phyloP scores from a whole-genome alignment of 2,329 filamentous ascomycete species.

The Passalora sequoiae region DNA sequence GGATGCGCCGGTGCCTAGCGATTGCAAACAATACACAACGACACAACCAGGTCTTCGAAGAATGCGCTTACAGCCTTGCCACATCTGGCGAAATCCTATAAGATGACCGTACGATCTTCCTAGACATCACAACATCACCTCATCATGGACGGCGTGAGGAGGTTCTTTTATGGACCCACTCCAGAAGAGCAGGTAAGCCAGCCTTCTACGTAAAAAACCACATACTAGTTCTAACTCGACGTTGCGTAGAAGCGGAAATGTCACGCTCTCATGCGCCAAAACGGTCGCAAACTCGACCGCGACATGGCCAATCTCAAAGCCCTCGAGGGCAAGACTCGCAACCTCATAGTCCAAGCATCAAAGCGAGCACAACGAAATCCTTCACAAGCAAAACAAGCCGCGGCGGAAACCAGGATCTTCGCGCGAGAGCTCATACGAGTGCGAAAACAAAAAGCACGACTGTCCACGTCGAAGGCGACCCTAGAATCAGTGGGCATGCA shows the following conservation, averaged over 20 bases:
- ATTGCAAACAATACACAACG: too few relatives aligned
- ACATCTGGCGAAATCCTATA: background rate
- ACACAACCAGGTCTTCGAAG: background rate
- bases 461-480: slow-evolving; percentile 85
- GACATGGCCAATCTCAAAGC: slow-evolving; percentile 75
- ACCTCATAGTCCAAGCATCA: slow-evolving; percentile 76
- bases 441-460: slow-evolving; percentile 66
- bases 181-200: slow-evolving; percentile 78
- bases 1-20: too few relatives aligned
- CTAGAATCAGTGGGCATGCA: slow-evolving; percentile 93
- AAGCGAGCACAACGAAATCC: slow-evolving; percentile 76
- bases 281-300: slow-evolving; percentile 90
- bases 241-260: slow-evolving; percentile 79
- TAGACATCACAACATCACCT: background rate
- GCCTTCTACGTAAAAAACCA: slow-evolving; percentile 4
- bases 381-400: slow-evolving; percentile 70
- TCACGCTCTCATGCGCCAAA: slow-evolving; percentile 80
- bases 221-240: background rate
- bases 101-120: slow-evolving; percentile 5
- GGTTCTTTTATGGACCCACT: slow-evolving; percentile 86
- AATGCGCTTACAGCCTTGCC: slow-evolving; percentile 1
- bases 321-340: slow-evolving; percentile 78
- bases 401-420: slow-evolving; percentile 78
- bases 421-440: slow-evolving; percentile 80
- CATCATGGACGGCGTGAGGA: slow-evolving; percentile 78